Conservation (phyloP, 2,329 filamentous ascomycete genomes). For the Arthroderma uncinatum region DNA sequence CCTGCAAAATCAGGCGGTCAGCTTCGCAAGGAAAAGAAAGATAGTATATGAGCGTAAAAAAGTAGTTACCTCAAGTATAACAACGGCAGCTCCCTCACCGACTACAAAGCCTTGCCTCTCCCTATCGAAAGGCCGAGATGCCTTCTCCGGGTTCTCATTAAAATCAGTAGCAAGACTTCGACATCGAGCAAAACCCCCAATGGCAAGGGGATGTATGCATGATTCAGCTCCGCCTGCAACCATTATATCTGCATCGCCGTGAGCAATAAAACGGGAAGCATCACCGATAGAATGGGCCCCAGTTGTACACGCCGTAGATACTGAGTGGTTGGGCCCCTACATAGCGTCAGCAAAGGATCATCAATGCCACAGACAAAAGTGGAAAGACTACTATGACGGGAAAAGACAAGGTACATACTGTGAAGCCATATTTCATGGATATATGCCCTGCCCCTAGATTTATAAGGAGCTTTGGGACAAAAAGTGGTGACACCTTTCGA, state of each 20-base stretch:
- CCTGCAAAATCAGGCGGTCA: conserved; percentile 32
- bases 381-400: neutral
- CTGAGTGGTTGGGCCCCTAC: conserved; percentile 81
- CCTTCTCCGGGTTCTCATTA: conserved; percentile 58
- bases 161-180: conserved; percentile 73
- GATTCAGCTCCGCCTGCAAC: conserved; percentile 90
- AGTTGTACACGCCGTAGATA: conserved; percentile 90
- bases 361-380: neutral
- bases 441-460: conserved; percentile 92
- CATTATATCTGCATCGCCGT: conserved; percentile 89
- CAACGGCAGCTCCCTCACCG: conserved; percentile 76
- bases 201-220: conserved; percentile 86
- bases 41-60: neutral
- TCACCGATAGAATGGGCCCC: conserved; percentile 92
- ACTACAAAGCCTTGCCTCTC: conserved; percentile 80
- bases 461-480: conserved; percentile 85
- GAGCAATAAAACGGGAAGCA: conserved; percentile 81
- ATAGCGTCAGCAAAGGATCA: neutral
- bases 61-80: conserved; percentile 59
- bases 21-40: neutral
- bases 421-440: conserved; percentile 82
- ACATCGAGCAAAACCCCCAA: conserved; percentile 81
- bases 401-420: conserved; percentile 28
- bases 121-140: conserved; percentile 80
- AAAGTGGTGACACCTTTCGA: conserved; percentile 82